Evolutionary conservation across 1,284 basidiomycete genomes (phyloP).

Genomic region (Rhizoctonia solani): DNA sequence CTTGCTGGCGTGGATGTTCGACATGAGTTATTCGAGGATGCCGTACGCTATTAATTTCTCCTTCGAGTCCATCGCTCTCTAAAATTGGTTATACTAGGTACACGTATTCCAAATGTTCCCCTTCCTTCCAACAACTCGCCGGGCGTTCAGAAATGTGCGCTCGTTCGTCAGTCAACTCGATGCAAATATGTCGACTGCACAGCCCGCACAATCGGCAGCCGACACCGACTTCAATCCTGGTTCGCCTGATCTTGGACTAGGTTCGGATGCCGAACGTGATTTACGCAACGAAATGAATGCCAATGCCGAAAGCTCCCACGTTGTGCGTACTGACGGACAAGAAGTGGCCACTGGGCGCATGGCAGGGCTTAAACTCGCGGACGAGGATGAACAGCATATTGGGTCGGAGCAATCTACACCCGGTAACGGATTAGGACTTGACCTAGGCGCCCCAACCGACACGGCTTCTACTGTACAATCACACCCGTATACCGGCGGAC

Average conservation of each 20-base stretch:
- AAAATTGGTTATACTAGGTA: slow-evolving; percentile 53
- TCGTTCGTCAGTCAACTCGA: slow-evolving; percentile 23
- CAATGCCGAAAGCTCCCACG: slow-evolving; percentile 18
- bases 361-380: slow-evolving; percentile 6
- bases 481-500: not conserved
- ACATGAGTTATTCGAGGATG: slow-evolving; percentile 93
- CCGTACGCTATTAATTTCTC: slow-evolving; percentile 63
- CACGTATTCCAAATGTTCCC: slow-evolving; percentile 92
- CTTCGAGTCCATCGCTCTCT: slow-evolving; percentile 47
- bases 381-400: not conserved
- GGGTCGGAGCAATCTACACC: not conserved
- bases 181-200: not conserved
- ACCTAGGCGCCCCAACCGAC: slow-evolving; percentile 14
- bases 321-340: slow-evolving; percentile 15
- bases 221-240: not conserved
- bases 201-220: not conserved
- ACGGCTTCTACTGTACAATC: not conserved
- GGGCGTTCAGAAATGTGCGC: slow-evolving; percentile 58
- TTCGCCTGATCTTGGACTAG: slow-evolving; percentile 8
- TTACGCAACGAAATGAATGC: slow-evolving; percentile 6
- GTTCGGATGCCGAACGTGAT: slow-evolving; percentile 11
- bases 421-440: not conserved
- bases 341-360: slow-evolving; percentile 27
- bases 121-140: slow-evolving; percentile 72
- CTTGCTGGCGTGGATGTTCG: slow-evolving; percentile 85